Conservation (phyloP, 495 filamentous ascomycete species). For the Lepidopterella palustris region DNA sequence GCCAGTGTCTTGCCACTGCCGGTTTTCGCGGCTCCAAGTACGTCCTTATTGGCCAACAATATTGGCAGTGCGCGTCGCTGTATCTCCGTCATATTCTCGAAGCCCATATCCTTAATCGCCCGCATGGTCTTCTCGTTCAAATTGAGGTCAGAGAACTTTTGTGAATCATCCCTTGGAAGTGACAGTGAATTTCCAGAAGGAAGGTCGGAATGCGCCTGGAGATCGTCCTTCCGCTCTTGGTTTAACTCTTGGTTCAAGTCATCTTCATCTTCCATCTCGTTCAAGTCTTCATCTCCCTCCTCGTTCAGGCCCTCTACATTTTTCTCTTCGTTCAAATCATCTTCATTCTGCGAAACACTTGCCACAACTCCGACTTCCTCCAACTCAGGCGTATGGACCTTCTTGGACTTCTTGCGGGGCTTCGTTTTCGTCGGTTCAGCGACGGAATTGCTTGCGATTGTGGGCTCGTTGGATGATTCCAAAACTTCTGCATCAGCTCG, state of each 20-base stretch:
- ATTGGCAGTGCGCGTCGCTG: slow-evolving; percentile 84
- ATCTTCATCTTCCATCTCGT: slow-evolving; percentile 6
- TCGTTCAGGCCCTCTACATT: slow-evolving; percentile 17
- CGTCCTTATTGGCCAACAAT: slow-evolving; percentile 80
- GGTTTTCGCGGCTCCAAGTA: slow-evolving; percentile 94
- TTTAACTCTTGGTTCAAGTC: background rate
- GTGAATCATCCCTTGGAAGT: slow-evolving; percentile 51
- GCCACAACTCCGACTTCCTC: slow-evolving; percentile 8
- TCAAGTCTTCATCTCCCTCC: slow-evolving; percentile 9
- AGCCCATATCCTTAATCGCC: slow-evolving; percentile 85
- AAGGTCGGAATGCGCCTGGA: slow-evolving; percentile 40
- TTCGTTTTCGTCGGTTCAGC: slow-evolving; percentile 7
- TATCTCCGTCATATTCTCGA: slow-evolving; percentile 93
- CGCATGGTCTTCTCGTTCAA: slow-evolving; percentile 81
- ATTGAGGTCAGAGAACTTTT: slow-evolving; percentile 72
- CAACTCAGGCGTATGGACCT: slow-evolving; percentile 19
- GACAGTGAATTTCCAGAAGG: slow-evolving; percentile 47
- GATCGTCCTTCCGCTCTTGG: background rate
- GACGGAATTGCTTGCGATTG: slow-evolving; percentile 7
- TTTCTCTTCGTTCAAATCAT: slow-evolving; percentile 10
- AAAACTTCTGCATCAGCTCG: slow-evolving; percentile 5
- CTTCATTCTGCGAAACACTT: background rate
- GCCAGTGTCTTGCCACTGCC: slow-evolving; percentile 93
- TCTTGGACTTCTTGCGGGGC: slow-evolving; percentile 34
- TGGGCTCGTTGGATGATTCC: background rate